Base-by-base conservation (phyloP, 2,329 filamentous ascomycete genomes). In the Aspergillus sclerotialis region DNA sequence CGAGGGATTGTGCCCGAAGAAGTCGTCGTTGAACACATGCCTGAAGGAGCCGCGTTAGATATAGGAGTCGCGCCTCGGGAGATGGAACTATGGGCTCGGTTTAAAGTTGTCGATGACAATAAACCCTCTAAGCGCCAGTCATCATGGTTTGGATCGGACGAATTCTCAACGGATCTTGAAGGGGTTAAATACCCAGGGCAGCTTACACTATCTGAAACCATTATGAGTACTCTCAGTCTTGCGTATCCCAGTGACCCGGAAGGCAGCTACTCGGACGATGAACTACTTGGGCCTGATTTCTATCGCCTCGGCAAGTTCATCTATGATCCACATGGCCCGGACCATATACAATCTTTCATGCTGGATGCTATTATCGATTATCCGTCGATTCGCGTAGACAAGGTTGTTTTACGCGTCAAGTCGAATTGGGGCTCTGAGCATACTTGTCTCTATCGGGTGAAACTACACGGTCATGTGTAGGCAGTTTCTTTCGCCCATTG, bases 1-100 rank as follows among this genome's bases (percentile, higher is more conserved):
- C 54, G 56, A n/a, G 42, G 62, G 5, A 70, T 89, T 36, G 69
- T 80, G 18, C 82, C 84, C 0, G 75, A 80, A 45, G 73, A 86
- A 46, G 53, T 90, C 2, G 76, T 84, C 2, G 58, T 90, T 28
- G 84, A 90, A 52, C 82, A 89, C 55, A 79, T 86, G 36, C 65
- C 77, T 2, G 69, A 71, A 5, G 66, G 68, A 1, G 76, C 78
- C 2, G 81, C 79, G 0, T 67, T 78, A 6, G 72, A 81, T 30
- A 74, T 80, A 0, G 70, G 65, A 10, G 48, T 55, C n/a, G 78
- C 78, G 19, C 85, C 85, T 0, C 70, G 65, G 33, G 68, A 81
- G 2, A 74, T 90, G 37, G 84, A 90, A 53, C 56, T 90, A 7
- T 85, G 82, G 71, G 78, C 72, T 4, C 66, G 70, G 25, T 72